These are phyloP conservation scores for Helicostylum pulchrum DNA, from an alignment of 192 early-diverging fungal genomes.

Conservation along the genomic window DNA sequence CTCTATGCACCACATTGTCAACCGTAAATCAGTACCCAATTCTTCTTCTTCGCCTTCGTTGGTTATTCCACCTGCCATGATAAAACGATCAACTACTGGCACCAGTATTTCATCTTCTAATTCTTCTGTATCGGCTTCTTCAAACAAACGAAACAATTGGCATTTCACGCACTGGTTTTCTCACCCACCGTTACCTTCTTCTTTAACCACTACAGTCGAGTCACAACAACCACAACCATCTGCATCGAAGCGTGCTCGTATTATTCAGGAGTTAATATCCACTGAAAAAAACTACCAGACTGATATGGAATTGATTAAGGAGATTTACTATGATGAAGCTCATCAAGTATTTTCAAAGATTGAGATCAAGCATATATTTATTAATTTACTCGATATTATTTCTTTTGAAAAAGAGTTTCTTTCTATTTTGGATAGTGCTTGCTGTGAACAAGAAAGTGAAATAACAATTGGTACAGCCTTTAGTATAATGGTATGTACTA, in stretches of 20 bases:
- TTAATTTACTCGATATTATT: constrained; percentile 75
- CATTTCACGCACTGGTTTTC: constrained; percentile 11
- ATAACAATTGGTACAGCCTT: constrained; percentile 50
- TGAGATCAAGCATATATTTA: constrained; percentile 74
- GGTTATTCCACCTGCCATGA: not conserved
- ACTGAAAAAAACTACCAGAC: constrained; percentile 72
- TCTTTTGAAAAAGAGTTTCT: constrained; percentile 62
- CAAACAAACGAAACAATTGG: not conserved
- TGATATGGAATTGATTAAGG: constrained; percentile 73
- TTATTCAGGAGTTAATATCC: constrained; percentile 72
- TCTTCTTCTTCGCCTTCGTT: constrained; percentile 10
- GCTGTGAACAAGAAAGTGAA: constrained; percentile 23
- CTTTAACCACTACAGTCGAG: not conserved
- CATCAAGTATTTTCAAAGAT: constrained; percentile 45
- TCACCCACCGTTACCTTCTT: not conserved
- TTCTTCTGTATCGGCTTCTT: not conserved
- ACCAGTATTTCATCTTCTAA: constrained; percentile 8
- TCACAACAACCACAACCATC: not conserved
- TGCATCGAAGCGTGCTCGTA: constrained; percentile 21
- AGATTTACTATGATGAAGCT: constrained; percentile 66
- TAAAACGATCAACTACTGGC: constrained; percentile 10
- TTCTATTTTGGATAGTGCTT: constrained; percentile 59
- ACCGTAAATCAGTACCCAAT: constrained; percentile 4
- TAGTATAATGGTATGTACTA: constrained; percentile 31
- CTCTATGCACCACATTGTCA: constrained; percentile 11